phyloP scores from a whole-genome alignment of 2,329 filamentous ascomycete genomes.

The Colletotrichum salicis region DNA sequence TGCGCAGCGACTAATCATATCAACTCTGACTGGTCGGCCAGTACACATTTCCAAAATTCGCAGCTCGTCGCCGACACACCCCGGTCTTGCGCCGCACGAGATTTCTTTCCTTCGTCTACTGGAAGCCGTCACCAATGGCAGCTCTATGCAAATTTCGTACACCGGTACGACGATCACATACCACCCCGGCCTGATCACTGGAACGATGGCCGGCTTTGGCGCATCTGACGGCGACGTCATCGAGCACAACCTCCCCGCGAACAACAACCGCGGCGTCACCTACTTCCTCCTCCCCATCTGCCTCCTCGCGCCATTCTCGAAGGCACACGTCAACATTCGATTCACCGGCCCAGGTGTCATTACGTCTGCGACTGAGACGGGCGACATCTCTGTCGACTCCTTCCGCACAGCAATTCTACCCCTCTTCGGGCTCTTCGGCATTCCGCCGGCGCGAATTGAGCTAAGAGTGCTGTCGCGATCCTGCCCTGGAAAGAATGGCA shows the following conservation, averaged over 20 bases:
- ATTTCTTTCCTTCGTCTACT: conserved; percentile 95
- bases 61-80: conserved; percentile 83
- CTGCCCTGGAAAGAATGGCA: conserved; percentile 78
- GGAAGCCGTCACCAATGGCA: conserved; percentile 94
- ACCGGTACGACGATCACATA: conserved; percentile 94
- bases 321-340: conserved; percentile 87
- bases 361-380: conserved; percentile 82
- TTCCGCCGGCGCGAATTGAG: conserved; percentile 82
- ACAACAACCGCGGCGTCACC: conserved; percentile 82
- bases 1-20: conserved; percentile 84
- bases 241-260: conserved; percentile 81
- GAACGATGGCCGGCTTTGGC: conserved; percentile 80
- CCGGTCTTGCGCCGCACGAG: conserved; percentile 91
- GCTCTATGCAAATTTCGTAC: conserved; percentile 93
- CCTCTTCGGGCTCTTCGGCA: conserved; percentile 89
- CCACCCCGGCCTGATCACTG: conserved; percentile 91
- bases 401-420: conserved; percentile 94
- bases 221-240: conserved; percentile 78
- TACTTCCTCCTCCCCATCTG: conserved; percentile 94
- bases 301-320: conserved; percentile 91
- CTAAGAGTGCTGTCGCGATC: conserved; percentile 83
- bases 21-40: conserved; percentile 89
- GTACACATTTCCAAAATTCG: conserved; percentile 96
- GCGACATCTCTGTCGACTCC: conserved; percentile 91
- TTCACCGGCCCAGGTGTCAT: conserved; percentile 94